Base-by-base conservation (phyloP, 306 rosid genomes). In the Pachyrhizus erosus region DNA sequence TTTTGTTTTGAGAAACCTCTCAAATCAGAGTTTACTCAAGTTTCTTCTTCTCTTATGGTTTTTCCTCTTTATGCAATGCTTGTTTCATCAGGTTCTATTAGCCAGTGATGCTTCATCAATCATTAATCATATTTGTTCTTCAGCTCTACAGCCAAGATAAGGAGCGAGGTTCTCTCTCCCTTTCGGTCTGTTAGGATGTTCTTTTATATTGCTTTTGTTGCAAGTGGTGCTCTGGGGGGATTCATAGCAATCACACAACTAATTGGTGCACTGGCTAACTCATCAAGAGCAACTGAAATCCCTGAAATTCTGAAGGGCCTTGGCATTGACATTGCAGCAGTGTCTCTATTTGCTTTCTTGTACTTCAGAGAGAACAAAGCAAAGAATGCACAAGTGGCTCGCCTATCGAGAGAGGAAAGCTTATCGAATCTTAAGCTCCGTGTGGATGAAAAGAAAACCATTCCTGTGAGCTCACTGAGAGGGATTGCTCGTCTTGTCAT, bases 181-280 rank as follows among this genome's bases (percentile, higher is more conserved):
- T 91, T 92, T 85, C 97, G 95, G 45, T 78, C 97, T 0, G 92
- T 93, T 84, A 89, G 98, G 86, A 94, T 91, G 97, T 94, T 94
- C 90, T 91, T 91, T 84, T 93, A 88, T 61, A 51, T 88, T 20
- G 93, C 92, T 69, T 89, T 89, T 46, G 70, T 96, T 18, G 97
- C 96, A 23, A 96, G 99, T 57, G 99, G 78, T 62, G 6, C 89
- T 39, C 84, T 96, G 5, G 98, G 97, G 58, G 89, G 89, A 70
- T 75, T 96, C 64, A 93, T 96, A 45, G 96, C 99, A 74, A 66
- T 84, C 80, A 65, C 96, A 23, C 96, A 82, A 83, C 88, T 96
- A 26, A 86, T 91, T 57, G 94, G 87, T 52, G 98, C 98, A 68
- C 75, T 92, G 79, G 86, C 90, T 10, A 91, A 93, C 70, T 66